Evolutionary conservation across 176 grass and related monocot species (phyloP).

Genomic region (Elaeis guineensis): DNA sequence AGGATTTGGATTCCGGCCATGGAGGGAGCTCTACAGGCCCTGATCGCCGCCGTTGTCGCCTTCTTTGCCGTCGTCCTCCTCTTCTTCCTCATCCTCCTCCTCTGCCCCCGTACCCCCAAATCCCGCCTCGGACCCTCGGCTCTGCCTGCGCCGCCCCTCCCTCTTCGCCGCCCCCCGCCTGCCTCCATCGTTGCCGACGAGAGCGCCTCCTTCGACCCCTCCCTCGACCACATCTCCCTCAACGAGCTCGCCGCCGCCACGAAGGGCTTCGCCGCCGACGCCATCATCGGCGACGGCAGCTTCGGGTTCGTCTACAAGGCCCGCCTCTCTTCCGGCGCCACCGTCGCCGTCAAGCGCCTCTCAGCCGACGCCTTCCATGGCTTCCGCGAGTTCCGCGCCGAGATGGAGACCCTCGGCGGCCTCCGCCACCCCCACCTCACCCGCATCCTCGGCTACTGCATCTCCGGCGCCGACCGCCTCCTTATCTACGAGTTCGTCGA

Average conservation of each 20-base stretch:
- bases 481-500: conserved; percentile 91
- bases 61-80: conserved; percentile 31
- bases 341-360: conserved; percentile 63
- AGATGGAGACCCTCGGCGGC: conserved; percentile 66
- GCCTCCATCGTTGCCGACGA: neutral
- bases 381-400: conserved; percentile 72
- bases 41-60: conserved; percentile 22
- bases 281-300: conserved; percentile 83
- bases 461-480: conserved; percentile 48
- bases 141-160: neutral
- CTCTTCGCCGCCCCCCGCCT: neutral
- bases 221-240: conserved; percentile 49
- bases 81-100: conserved; percentile 23
- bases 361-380: conserved; percentile 47
- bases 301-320: conserved; percentile 95
- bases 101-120: conserved; percentile 19
- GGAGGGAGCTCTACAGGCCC: conserved; percentile 22
- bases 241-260: conserved; percentile 57
- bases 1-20: conserved; percentile 16
- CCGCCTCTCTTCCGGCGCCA: conserved; percentile 28
- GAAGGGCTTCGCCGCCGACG: conserved; percentile 50
- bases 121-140: neutral
- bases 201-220: conserved; percentile 21
- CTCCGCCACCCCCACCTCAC: conserved; percentile 65
- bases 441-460: conserved; percentile 70